phyloP scores from a whole-genome alignment of 495 filamentous ascomycete species.

The Trichoderma parareesei region DNA sequence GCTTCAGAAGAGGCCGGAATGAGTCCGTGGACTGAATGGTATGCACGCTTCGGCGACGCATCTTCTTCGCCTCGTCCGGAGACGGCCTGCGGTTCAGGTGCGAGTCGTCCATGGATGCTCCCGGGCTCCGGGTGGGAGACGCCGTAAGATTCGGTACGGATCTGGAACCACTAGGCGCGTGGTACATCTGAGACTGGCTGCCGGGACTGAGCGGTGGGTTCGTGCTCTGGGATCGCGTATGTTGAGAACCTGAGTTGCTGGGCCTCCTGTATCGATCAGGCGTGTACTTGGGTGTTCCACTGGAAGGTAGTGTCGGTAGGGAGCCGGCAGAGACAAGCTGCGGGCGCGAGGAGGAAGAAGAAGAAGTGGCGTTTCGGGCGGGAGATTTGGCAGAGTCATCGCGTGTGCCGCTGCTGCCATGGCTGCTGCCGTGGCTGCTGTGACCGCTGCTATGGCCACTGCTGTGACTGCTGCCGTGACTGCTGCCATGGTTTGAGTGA shows the following conservation, averaged over 20 bases:
- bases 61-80: slow-evolving; percentile 63
- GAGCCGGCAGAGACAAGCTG: slow-evolving; percentile 20
- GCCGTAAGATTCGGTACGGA: not conserved
- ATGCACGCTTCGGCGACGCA: slow-evolving; percentile 76
- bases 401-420: slow-evolving; percentile 18
- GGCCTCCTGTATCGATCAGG: slow-evolving; percentile 11
- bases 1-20: slow-evolving; percentile 29
- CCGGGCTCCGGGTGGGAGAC: slow-evolving; percentile 13
- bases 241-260: slow-evolving; percentile 17
- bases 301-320: slow-evolving; percentile 30
- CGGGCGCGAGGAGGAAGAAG: slow-evolving; percentile 19
- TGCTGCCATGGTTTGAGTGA: not conserved
- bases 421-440: slow-evolving; percentile 15
- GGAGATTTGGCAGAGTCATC: slow-evolving; percentile 23
- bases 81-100: slow-evolving; percentile 34
- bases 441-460: slow-evolving; percentile 15
- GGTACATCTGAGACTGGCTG: not conserved
- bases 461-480: slow-evolving; percentile 1
- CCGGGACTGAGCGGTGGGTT: slow-evolving; percentile 16
- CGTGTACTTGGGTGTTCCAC: slow-evolving; percentile 29
- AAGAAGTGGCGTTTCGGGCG: slow-evolving; percentile 19
- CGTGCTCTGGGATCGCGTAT: slow-evolving; percentile 15
- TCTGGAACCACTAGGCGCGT: not conserved
- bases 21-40: slow-evolving; percentile 62
- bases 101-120: slow-evolving; percentile 45